phyloP scores from a whole-genome alignment of 441 rosid genomes.

The Mallotus repandus region DNA sequence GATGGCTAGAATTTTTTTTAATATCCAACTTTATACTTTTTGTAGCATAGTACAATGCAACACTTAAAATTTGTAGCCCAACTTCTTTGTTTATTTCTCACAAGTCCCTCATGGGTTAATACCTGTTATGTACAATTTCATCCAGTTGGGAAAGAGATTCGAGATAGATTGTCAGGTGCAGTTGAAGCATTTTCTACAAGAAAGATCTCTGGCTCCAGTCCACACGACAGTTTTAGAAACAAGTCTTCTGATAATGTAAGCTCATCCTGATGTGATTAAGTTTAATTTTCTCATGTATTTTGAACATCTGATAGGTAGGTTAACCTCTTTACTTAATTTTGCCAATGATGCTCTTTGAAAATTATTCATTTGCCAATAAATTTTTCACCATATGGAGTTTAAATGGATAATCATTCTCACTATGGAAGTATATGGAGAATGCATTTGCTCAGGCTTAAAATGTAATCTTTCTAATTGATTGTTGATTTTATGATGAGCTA shows the following conservation, averaged over 20 bases:
- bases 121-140: constrained; percentile 1
- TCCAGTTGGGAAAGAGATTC: constrained; percentile 75
- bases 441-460: neutral
- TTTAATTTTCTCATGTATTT: too few species aligned
- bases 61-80: neutral
- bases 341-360: neutral
- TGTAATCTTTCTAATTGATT: neutral
- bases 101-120: constrained; percentile 1
- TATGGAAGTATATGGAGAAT: neutral
- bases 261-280: constrained; percentile 22
- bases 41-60: neutral
- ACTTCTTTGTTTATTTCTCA: neutral
- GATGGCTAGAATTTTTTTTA: neutral
- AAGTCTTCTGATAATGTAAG: constrained; percentile 65
- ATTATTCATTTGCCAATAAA: neutral
- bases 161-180: constrained; percentile 86
- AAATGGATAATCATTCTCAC: neutral
- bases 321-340: neutral
- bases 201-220: constrained; percentile 52
- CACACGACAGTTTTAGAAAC: constrained; percentile 64
- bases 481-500: neutral
- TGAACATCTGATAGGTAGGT: neutral
- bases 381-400: neutral
- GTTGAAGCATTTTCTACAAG: constrained; percentile 84
- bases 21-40: neutral